phyloP scores from a whole-genome alignment of 305 asterid genomes.

The Fraxinus baroniana region DNA sequence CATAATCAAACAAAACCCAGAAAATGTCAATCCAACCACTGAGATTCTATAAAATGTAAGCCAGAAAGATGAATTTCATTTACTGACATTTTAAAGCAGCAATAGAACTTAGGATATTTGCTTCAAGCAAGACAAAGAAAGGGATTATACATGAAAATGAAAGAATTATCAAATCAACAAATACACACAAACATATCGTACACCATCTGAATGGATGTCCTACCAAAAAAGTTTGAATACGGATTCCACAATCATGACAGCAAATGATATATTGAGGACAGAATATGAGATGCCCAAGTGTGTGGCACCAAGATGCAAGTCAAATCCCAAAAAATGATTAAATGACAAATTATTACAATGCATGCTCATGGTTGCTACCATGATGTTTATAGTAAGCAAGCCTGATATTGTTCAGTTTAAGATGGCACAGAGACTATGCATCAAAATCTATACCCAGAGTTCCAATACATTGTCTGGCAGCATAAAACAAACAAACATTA shows the following conservation, averaged over 20 bases:
- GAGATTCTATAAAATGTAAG: background rate
- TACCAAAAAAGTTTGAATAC: background rate
- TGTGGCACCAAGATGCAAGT: conserved; percentile 5
- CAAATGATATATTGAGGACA: conserved; percentile 4
- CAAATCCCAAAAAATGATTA: background rate
- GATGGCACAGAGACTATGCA: background rate
- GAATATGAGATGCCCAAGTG: background rate
- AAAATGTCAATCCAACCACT: conserved; percentile 11
- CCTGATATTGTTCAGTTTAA: background rate
- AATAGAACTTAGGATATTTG: background rate
- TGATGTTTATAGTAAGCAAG: background rate
- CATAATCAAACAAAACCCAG: conserved; percentile 32
- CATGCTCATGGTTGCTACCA: background rate
- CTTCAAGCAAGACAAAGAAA: conserved; percentile 10
- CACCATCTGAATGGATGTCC: background rate
- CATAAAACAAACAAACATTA: background rate
- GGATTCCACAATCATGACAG: background rate
- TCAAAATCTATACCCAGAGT: background rate
- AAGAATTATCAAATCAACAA: background rate
- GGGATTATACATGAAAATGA: conserved; percentile 4
- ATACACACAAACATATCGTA: background rate
- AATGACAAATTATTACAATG: background rate
- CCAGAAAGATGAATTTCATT: background rate
- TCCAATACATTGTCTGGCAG: background rate
- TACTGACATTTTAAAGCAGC: background rate